A percentile compares a stretch with the other conserved stretches of the same genome.
Evolutionary conservation across 352 stramenopile genomes (phyloP).

Genomic region (Phytopythium sindhum): DNA sequence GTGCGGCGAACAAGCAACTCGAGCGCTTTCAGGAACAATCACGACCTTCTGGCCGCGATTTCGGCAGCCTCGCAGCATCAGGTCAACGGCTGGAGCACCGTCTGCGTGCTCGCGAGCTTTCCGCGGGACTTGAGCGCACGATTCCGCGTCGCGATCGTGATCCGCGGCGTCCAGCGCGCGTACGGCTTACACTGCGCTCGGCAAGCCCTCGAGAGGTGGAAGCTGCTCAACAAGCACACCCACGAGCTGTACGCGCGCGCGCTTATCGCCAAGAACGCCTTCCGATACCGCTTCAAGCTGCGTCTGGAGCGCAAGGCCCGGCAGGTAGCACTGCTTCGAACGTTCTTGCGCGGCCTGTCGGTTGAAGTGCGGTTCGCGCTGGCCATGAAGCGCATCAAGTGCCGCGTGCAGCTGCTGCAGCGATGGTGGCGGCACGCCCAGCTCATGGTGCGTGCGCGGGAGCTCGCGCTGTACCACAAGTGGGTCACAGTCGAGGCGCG

Average conservation of each 20-base stretch:
- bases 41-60: neutral
- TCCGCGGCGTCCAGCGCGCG: constrained; percentile 21
- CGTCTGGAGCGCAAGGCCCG: constrained; percentile 33
- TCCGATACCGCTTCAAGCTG: constrained; percentile 33
- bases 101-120: constrained; percentile 36
- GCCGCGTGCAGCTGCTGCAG: constrained; percentile 46
- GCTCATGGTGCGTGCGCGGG: constrained; percentile 48
- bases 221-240: constrained; percentile 23
- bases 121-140: constrained; percentile 31
- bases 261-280: constrained; percentile 35
- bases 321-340: constrained; percentile 29
- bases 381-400: constrained; percentile 54
- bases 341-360: constrained; percentile 47
- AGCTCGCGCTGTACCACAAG: constrained; percentile 51
- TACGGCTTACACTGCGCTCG: constrained; percentile 25
- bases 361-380: constrained; percentile 64
- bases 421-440: constrained; percentile 60
- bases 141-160: constrained; percentile 17
- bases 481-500: constrained; percentile 47
- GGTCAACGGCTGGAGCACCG: constrained; percentile 31
- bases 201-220: constrained; percentile 42
- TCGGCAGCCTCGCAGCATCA: constrained; percentile 3
- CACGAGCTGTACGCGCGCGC: constrained; percentile 19
- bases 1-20: neutral
- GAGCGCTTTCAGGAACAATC: neutral